A percentile compares a stretch with the other conserved stretches of the same genome.
Conservation (phyloP, 345 rosid species). For the Orychophragmus violaceus region DNA sequence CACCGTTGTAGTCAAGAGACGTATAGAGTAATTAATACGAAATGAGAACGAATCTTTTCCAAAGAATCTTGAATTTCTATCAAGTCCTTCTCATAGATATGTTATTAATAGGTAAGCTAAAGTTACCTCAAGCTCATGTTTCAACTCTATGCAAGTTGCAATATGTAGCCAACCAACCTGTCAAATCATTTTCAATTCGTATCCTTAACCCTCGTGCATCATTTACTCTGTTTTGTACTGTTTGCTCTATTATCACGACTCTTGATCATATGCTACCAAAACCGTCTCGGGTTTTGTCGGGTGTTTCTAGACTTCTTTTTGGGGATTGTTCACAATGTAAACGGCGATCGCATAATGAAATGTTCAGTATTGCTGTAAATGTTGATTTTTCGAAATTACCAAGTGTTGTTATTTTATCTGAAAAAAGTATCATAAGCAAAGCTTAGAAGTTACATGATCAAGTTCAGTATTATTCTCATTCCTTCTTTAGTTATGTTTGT, state of each 20-base stretch:
- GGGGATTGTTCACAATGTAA: neutral
- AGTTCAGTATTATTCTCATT: neutral
- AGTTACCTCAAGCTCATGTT: slow-evolving; percentile 10
- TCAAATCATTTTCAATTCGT: slow-evolving; percentile 18
- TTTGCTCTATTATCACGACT: slow-evolving; percentile 3
- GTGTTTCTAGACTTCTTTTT: slow-evolving; percentile 10
- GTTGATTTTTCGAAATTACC: neutral
- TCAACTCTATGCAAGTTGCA: slow-evolving; percentile 21
- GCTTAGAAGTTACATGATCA: too few species aligned
- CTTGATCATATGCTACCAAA: neutral
- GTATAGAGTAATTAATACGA: neutral
- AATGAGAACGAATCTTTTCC: slow-evolving; percentile 13
- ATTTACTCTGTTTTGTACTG: slow-evolving; percentile 15
- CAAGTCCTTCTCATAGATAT: slow-evolving; percentile 6
- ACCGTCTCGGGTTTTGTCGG: neutral
- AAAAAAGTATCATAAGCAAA: too few species aligned
- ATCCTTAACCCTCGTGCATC: slow-evolving; percentile 12
- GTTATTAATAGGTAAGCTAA: neutral
- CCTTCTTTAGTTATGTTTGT: slow-evolving; percentile 19
- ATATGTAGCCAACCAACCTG: slow-evolving; percentile 8
- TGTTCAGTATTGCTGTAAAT: neutral
- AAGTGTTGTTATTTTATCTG: neutral
- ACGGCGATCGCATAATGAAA: neutral
- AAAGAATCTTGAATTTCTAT: neutral
- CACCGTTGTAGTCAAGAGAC: slow-evolving; percentile 9